Evolutionary conservation across 352 stramenopile species (phyloP).

Genomic region (Pythium brachiatum): DNA sequence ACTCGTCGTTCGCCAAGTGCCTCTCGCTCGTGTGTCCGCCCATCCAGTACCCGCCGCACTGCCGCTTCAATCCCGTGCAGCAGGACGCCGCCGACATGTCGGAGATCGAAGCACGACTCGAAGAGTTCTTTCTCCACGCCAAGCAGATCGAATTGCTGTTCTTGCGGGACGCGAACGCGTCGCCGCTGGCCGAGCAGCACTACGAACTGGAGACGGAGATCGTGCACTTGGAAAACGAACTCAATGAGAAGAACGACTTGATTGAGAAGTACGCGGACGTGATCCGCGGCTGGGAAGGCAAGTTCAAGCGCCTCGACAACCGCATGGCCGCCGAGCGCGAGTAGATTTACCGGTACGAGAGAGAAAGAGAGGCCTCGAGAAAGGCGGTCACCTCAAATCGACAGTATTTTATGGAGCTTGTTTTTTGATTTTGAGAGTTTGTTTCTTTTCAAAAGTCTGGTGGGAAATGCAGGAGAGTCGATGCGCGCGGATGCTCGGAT

Average conservation of each 20-base stretch:
- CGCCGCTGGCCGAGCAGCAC: conserved; percentile 21
- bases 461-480: conserved; percentile 17
- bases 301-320: conserved; percentile 77
- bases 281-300: conserved; percentile 79
- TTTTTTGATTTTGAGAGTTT: not conserved
- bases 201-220: conserved; percentile 77
- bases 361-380: too few species aligned
- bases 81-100: conserved; percentile 72
- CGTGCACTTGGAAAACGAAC: conserved; percentile 64
- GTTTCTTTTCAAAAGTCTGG: not conserved
- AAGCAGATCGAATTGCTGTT: conserved; percentile 83
- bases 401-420: not conserved
- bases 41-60: conserved; percentile 83
- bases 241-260: conserved; percentile 82
- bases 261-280: conserved; percentile 85
- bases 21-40: conserved; percentile 71
- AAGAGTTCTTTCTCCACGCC: conserved; percentile 77
- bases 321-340: conserved; percentile 61
- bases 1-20: conserved; percentile 67
- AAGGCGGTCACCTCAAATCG: not conserved
- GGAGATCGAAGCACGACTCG: conserved; percentile 65
- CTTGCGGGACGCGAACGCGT: conserved; percentile 35
- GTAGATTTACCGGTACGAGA: too few species aligned
- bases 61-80: conserved; percentile 80
- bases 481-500: not conserved